A percentile compares a stretch with the other conserved stretches of the same genome.
Conservation (phyloP, 176 grass and related monocot genomes). For the Pontederia crassipes region DNA sequence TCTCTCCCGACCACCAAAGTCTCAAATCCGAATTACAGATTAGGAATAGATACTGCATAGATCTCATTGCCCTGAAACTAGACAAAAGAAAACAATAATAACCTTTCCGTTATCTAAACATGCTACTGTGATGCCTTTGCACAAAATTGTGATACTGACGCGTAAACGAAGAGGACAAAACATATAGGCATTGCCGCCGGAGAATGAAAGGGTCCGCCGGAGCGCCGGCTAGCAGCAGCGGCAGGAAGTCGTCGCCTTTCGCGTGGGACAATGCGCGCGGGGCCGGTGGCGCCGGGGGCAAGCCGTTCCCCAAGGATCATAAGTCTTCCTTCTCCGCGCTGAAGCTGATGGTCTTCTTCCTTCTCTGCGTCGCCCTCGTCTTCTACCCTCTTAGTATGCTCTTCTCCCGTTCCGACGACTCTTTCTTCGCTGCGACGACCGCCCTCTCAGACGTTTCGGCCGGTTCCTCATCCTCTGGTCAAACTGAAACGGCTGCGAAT, state of each 20-base stretch:
- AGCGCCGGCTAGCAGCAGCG: too few relatives aligned
- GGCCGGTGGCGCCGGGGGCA: neutral
- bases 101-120: too few relatives aligned
- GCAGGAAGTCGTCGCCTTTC: neutral
- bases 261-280: neutral
- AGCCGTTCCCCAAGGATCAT: neutral
- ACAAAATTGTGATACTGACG: too few relatives aligned
- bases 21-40: neutral
- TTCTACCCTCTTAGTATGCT: neutral
- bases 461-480: too few relatives aligned
- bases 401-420: neutral
- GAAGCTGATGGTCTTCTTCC: neutral
- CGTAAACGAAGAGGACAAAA: too few relatives aligned
- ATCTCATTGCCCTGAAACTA: neutral
- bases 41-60: neutral
- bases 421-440: neutral
- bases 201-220: too few relatives aligned
- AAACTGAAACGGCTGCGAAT: neutral
- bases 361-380: neutral
- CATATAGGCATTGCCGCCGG: too few relatives aligned
- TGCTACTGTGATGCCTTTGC: too few relatives aligned
- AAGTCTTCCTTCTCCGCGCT: neutral
- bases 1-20: neutral
- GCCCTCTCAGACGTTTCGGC: neutral
- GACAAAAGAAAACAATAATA: conserved; percentile 7